Base-by-base conservation (phyloP, 2,329 filamentous ascomycete genomes). In the Hypoxylon sp. region DNA sequence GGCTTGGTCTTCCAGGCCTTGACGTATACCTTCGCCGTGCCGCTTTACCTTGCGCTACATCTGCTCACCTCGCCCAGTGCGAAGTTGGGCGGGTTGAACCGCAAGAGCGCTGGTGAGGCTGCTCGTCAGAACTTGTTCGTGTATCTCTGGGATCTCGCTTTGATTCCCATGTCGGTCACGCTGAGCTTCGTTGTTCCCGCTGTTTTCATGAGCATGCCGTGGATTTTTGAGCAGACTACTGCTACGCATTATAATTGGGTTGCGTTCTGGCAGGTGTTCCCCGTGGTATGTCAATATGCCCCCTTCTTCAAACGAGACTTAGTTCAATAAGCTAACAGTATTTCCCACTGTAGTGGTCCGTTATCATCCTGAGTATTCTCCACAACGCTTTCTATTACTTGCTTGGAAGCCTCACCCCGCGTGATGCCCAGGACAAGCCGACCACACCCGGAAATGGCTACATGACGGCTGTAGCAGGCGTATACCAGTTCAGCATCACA, bases 181-280 rank as follows among this genome's bases (percentile, higher is more conserved):
- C 34, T 68, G 8, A 42, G 60, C 4, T 62, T 63, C 42, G 48
- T 66, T 37, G 57, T 63, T 1, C 65, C 66, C 17, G 56, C 54
- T 27, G 45, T 68, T 13, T 48, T 66, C 47, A 69, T 69, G 65
- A 60, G 59, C 45, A 40, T 65, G 42, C 65, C 65, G 6, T 41
- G 34, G 19, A 42, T 65, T 7, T 48, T 67, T 27, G 16, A 30
- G 21, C 64, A 65, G 37, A 37, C 15, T 7, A 62, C 67, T 27
- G 53, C 51, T 21, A 58, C 57, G 8, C 67, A 69, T 49, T 69
- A 68, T 45, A 59, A 43, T 25, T 63, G 57, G 59, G 54, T 67
- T 36, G 66, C 67, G 8, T 19, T 63, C 26, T 69, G 66, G 67
- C 65, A 68, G 51, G 53, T 55, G 3, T 67, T 67, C 41, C 64